Percentiles rank a stretch among this genome's conserved stretches.
Conservation (phyloP, 176 grass and related monocot species). For the Triticum timopheevii region DNA sequence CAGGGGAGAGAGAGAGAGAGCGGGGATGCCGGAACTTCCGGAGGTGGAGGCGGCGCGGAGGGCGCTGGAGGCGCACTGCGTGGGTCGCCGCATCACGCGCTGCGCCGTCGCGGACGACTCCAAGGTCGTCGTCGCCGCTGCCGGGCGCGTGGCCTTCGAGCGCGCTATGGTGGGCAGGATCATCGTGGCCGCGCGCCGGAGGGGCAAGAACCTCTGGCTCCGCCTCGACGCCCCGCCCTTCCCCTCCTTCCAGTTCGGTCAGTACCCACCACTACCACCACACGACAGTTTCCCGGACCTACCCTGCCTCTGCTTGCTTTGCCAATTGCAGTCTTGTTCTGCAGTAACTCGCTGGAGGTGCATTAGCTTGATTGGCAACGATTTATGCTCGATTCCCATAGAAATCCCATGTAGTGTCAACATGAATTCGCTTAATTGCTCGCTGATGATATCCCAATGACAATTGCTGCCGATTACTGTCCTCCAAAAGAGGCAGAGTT, state of each 20-base stretch:
- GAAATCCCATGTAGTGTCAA: background rate
- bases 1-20: background rate
- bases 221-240: constrained; percentile 78
- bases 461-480: background rate
- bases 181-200: constrained; percentile 62
- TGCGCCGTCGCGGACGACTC: constrained; percentile 65
- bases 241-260: constrained; percentile 96
- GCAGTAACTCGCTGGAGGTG: background rate
- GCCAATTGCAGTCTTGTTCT: background rate
- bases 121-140: constrained; percentile 50
- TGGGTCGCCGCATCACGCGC: constrained; percentile 59
- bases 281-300: background rate
- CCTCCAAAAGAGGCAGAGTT: background rate
- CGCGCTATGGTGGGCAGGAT: constrained; percentile 60
- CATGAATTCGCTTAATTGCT: background rate
- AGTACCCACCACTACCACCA: background rate
- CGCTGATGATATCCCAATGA: background rate
- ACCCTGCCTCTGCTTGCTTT: background rate
- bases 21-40: constrained; percentile 79
- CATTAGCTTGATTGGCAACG: background rate
- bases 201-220: constrained; percentile 93
- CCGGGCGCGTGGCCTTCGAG: constrained; percentile 45
- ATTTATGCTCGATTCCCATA: background rate
- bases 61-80: constrained; percentile 75
- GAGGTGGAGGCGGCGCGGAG: constrained; percentile 90